phyloP scores from a whole-genome alignment of 2,329 filamentous ascomycete species.

The Aaosphaeria arxii region DNA sequence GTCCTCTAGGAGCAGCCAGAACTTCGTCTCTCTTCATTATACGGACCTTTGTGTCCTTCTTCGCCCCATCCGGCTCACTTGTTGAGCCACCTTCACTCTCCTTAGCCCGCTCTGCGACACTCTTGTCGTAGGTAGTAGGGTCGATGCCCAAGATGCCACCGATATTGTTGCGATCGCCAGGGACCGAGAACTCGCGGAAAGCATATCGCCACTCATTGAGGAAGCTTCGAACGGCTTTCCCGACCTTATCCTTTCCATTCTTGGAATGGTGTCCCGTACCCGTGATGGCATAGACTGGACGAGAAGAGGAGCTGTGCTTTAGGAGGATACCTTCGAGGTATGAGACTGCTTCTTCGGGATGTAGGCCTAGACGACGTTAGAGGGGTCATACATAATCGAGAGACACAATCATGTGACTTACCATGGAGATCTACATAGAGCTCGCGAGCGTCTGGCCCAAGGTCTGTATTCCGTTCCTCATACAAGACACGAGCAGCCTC shows the following conservation, averaged over 20 bases:
- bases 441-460: constrained; percentile 57
- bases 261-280: constrained; percentile 97
- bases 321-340: constrained; percentile 86
- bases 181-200: constrained; percentile 93
- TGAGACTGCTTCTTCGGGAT: constrained; percentile 93
- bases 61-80: constrained; percentile 17
- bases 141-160: constrained; percentile 65
- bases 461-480: constrained; percentile 82
- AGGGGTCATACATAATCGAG: constrained; percentile 6
- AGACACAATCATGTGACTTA: constrained; percentile 14
- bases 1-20: constrained; percentile 34
- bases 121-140: constrained; percentile 57
- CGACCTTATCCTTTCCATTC: constrained; percentile 98
- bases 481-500: constrained; percentile 91
- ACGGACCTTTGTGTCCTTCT: constrained; percentile 34
- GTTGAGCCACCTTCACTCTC: constrained; percentile 22
- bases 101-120: constrained; percentile 33
- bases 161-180: constrained; percentile 85
- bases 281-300: constrained; percentile 90
- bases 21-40: constrained; percentile 39
- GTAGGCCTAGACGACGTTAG: constrained; percentile 59
- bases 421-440: constrained; percentile 92
- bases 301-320: constrained; percentile 69
- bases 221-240: constrained; percentile 86
- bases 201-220: constrained; percentile 94